Conservation (phyloP, 2,329 filamentous ascomycete species). For the Myriosclerotinia duriaeana region DNA sequence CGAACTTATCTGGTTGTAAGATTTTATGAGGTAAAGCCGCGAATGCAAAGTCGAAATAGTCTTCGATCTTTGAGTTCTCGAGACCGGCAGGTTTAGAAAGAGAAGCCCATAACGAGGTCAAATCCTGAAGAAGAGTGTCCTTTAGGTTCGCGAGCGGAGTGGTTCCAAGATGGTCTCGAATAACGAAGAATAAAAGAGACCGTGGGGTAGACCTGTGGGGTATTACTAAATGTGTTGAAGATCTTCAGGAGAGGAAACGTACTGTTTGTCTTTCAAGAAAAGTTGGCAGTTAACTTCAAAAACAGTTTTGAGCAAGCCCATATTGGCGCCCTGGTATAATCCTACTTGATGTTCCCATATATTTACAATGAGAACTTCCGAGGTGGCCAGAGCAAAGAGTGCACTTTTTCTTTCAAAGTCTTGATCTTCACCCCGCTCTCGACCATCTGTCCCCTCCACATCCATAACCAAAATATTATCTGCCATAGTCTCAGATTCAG, state of each 20-base stretch:
- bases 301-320: conserved; percentile 97
- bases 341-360: conserved; percentile 99
- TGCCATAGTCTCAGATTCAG: conserved; percentile 67
- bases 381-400: conserved; percentile 93
- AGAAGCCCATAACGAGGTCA: conserved; percentile 87
- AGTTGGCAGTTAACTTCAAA: conserved; percentile 98
- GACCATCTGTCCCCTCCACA: conserved; percentile 94
- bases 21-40: conserved; percentile 95
- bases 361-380: conserved; percentile 96
- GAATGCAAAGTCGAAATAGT: conserved; percentile 99
- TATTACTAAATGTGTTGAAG: conserved; percentile 32
- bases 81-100: conserved; percentile 89
- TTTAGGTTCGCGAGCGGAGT: conserved; percentile 89
- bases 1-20: conserved; percentile 88
- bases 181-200: conserved; percentile 96
- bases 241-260: conserved; percentile 42
- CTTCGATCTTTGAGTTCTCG: conserved; percentile 84
- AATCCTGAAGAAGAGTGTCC: conserved; percentile 84
- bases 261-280: conserved; percentile 94
- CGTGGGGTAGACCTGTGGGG: conserved; percentile 71
- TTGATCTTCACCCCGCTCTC: conserved; percentile 95
- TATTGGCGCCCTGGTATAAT: conserved; percentile 96
- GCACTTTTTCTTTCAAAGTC: conserved; percentile 99
- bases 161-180: conserved; percentile 90
- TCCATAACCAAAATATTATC: conserved; percentile 99